These are phyloP conservation scores for Populus pruinosa DNA, from an alignment of 345 rosid genomes.

Conservation along the genomic window DNA sequence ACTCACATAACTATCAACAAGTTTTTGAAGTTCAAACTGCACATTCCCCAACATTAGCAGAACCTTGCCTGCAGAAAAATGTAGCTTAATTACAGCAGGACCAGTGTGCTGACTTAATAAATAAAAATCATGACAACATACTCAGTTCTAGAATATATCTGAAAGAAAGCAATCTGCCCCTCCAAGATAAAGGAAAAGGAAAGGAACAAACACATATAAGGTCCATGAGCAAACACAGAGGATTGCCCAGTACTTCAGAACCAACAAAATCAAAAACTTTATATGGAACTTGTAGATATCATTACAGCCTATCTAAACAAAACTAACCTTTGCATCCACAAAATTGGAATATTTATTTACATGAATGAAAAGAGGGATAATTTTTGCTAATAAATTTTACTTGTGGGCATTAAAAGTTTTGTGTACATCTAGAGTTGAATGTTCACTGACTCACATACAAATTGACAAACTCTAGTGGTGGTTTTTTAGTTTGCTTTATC, in stretches of 20 bases:
- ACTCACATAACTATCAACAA: slow-evolving; percentile 92
- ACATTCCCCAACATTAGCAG: slow-evolving; percentile 70
- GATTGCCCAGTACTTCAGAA: not conserved
- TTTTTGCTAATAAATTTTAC: not conserved
- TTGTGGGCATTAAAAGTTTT: not conserved
- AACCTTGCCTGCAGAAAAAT: slow-evolving; percentile 54
- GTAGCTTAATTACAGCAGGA: not conserved
- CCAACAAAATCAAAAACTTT: not conserved
- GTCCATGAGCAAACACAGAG: not conserved
- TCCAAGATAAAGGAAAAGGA: not conserved
- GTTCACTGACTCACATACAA: not conserved
- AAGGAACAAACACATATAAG: not conserved
- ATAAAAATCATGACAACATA: not conserved
- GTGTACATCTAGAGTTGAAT: not conserved
- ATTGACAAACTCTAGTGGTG: not conserved
- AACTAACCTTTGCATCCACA: not conserved
- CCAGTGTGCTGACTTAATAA: not conserved
- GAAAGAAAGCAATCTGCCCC: not conserved
- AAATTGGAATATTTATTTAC: not conserved
- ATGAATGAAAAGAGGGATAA: not conserved
- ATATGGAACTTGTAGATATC: not conserved
- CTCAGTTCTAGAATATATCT: not conserved
- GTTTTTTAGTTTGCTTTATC: not conserved
- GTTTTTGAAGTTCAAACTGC: slow-evolving; percentile 84
- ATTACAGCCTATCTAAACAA: not conserved